phyloP scores from a whole-genome alignment of 768 basidiomycete species.

The Collybiopsis luxurians region DNA sequence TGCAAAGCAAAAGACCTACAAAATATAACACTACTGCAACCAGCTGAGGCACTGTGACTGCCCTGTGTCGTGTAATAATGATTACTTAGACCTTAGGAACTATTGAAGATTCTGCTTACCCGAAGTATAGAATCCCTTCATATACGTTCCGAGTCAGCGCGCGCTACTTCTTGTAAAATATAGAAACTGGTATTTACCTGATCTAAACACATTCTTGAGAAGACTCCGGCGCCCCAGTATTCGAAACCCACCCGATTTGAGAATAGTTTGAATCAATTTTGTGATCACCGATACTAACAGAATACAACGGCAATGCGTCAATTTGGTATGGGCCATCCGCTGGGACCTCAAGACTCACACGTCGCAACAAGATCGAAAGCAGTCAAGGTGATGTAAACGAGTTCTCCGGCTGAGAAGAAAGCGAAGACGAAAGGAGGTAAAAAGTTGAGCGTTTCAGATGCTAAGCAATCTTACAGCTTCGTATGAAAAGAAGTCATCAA shows the following conservation, averaged over 20 bases:
- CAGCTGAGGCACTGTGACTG: not conserved
- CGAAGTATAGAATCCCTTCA: not conserved
- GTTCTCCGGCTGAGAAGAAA: not conserved
- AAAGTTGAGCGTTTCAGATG: too few species aligned
- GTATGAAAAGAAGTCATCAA: too few species aligned
- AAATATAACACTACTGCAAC: not conserved
- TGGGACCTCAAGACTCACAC: not conserved
- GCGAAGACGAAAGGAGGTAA: too few species aligned
- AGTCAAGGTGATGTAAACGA: not conserved
- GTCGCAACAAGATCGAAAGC: not conserved
- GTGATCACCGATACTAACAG: not conserved
- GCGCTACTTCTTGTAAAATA: not conserved
- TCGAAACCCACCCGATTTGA: not conserved
- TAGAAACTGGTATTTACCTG: not conserved
- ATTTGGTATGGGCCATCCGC: not conserved
- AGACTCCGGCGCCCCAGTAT: not conserved
- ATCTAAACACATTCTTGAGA: not conserved
- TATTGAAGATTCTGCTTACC: not conserved
- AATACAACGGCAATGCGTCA: not conserved
- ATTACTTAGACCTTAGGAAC: not conserved
- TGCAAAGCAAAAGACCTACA: not conserved
- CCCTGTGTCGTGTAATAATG: not conserved
- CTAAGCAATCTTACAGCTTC: too few species aligned
- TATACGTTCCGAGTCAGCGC: too few species aligned
- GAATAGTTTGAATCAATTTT: not conserved